Evolutionary conservation across 2,329 filamentous ascomycete genomes (phyloP), one percentile per base, ranked within the genome.

Genomic region (Aspergillus tamarii): DNA sequence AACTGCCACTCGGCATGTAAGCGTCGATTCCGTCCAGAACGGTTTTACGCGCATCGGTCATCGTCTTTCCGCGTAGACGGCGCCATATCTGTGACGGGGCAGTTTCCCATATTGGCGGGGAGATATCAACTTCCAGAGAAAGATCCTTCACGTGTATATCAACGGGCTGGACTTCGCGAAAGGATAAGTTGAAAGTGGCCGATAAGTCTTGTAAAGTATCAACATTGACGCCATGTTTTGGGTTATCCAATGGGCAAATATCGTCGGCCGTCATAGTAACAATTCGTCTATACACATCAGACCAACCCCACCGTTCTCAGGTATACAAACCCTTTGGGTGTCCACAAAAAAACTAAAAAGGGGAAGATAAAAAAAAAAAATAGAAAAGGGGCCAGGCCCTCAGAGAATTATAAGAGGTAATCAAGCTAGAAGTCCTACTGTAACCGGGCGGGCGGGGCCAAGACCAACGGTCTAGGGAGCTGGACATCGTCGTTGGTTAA

Each of bases 1-100:
- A 76, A 3, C 87, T 89, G 3, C 91, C 89, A 9, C 86, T 84
- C 3, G 83, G 82, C 73, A 93, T 84, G 28, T 87, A 84, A 2
- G 89, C 89, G 66, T 85, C 85, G 53, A 93, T 85, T 34, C 85
- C 84, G 59, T 88, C 81, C 11, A 93, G 78, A 12, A 93, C 85
- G 7, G 74, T 76, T 68, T 84, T 84, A 57, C 74, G 64, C 7
- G 69, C 63, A 19, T 60, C 59, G 14, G 68, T 50, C 12, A 61
- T 28, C 28, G 74, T 64, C 65, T 76, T 53, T 65, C 72, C 67
- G 69, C 74, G 64, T 70, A 77, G 23, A 12, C 67, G 72, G 34
- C 61, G 66, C 73, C 73, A 76, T 63, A 79, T 67, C 52, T 76
- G 70, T 19, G 68, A 60, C 36, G 72, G 75, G 21, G 72, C 70